A percentile compares a stretch with the other conserved stretches of the same genome.
Conservation (phyloP, 2,329 filamentous ascomycete species). For the Fusarium sterilihyphosum region DNA sequence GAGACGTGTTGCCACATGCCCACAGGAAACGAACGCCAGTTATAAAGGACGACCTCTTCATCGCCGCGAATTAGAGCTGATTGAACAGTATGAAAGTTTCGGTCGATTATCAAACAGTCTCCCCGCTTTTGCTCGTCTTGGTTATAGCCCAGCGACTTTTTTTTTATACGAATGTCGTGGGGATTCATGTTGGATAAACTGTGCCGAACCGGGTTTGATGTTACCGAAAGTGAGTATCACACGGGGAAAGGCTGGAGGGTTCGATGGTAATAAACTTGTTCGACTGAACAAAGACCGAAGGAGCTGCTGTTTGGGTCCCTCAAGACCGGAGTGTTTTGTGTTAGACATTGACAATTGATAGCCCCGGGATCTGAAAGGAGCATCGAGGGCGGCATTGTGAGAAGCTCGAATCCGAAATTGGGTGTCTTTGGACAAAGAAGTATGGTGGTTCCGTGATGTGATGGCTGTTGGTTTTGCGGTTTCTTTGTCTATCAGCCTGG, state of each 20-base stretch:
- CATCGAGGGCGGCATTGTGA: conserved; percentile 23
- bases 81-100: conserved; percentile 28
- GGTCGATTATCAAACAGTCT: not conserved
- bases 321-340: not conserved
- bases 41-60: not conserved
- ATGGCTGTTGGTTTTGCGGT: conserved; percentile 1
- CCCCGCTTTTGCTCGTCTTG: not conserved
- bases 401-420: conserved; percentile 12
- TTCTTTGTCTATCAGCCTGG: conserved; percentile 33
- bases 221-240: not conserved
- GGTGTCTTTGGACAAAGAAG: conserved; percentile 21
- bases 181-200: conserved; percentile 10
- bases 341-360: conserved; percentile 1
- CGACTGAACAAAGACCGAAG: conserved; percentile 30
- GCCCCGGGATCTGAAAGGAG: not conserved
- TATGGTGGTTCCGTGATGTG: conserved; percentile 13
- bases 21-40: not conserved
- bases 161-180: not conserved
- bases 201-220: not conserved
- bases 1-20: not conserved
- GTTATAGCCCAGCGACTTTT: not conserved
- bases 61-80: conserved; percentile 36
- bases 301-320: not conserved
- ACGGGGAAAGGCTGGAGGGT: not conserved
- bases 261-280: conserved; percentile 37